phyloP scores from a whole-genome alignment of 768 basidiomycete genomes.

The Termitomyces titanicus region DNA sequence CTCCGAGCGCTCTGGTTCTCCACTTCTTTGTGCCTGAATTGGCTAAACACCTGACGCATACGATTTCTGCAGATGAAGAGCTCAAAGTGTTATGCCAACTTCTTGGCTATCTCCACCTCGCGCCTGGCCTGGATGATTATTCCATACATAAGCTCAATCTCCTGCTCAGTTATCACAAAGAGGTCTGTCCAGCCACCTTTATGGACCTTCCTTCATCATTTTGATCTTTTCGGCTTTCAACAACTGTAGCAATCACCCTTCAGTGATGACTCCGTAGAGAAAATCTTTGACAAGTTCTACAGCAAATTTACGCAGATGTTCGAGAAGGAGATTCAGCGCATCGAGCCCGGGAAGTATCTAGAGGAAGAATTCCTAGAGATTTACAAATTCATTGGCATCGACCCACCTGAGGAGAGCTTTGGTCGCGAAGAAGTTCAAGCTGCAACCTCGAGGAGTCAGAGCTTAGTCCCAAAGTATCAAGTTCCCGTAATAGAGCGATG shows the following conservation, averaged over 20 bases:
- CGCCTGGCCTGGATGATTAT: slow-evolving; percentile 30
- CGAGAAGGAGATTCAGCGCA: slow-evolving; percentile 34
- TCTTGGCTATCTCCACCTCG: slow-evolving; percentile 56
- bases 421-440: slow-evolving; percentile 6
- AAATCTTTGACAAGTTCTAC: slow-evolving; percentile 54
- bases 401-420: slow-evolving; percentile 25
- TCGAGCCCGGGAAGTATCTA: slow-evolving; percentile 30
- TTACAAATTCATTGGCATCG: slow-evolving; percentile 40
- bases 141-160: slow-evolving; percentile 45
- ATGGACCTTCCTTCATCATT: not conserved
- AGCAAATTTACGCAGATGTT: slow-evolving; percentile 41
- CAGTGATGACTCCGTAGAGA: slow-evolving; percentile 48
- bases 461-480: slow-evolving; percentile 8
- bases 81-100: slow-evolving; percentile 63
- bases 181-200: slow-evolving; percentile 30
- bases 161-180: slow-evolving; percentile 46
- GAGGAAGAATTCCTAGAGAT: slow-evolving; percentile 41
- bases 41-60: not conserved
- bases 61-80: slow-evolving; percentile 43
- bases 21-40: not conserved
- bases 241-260: slow-evolving; percentile 52
- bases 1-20: slow-evolving; percentile 42
- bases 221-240: not conserved
- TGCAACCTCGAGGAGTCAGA: slow-evolving; percentile 8
- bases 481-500: not conserved